Conservation (phyloP, 2,329 filamentous ascomycete species). For the Fusarium brevicatenulatum region DNA sequence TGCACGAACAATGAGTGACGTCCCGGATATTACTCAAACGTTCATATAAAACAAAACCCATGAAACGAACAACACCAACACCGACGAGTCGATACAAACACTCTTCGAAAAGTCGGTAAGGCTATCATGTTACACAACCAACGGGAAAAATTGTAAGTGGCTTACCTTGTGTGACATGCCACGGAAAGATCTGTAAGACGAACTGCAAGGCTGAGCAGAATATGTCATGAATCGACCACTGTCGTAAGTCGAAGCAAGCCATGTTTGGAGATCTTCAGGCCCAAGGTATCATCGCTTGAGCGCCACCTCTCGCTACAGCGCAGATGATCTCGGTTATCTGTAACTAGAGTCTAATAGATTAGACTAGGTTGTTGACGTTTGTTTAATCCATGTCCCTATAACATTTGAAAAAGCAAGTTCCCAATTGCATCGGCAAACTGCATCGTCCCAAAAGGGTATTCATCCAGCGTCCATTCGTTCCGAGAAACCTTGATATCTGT, state of each 20-base stretch:
- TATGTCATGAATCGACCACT: not conserved
- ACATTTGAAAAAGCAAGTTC: not conserved
- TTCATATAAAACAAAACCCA: not conserved
- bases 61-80: not conserved
- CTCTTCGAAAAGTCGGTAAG: not conserved
- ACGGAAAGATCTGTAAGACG: not conserved
- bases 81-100: not conserved
- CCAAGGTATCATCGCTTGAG: not conserved
- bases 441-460: conserved; percentile 17
- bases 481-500: not conserved
- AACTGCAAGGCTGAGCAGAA: conserved; percentile 11
- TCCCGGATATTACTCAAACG: not conserved
- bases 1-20: not conserved
- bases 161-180: not conserved
- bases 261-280: not conserved
- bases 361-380: not conserved
- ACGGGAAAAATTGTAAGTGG: not conserved
- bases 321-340: conserved; percentile 1
- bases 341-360: not conserved
- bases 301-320: not conserved
- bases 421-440: conserved; percentile 5
- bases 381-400: not conserved
- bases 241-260: not conserved
- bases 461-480: not conserved
- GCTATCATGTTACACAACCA: not conserved